These are phyloP conservation scores for Stereocaulon alpinum DNA, from an alignment of 495 filamentous ascomycete species.

Conservation along the genomic window DNA sequence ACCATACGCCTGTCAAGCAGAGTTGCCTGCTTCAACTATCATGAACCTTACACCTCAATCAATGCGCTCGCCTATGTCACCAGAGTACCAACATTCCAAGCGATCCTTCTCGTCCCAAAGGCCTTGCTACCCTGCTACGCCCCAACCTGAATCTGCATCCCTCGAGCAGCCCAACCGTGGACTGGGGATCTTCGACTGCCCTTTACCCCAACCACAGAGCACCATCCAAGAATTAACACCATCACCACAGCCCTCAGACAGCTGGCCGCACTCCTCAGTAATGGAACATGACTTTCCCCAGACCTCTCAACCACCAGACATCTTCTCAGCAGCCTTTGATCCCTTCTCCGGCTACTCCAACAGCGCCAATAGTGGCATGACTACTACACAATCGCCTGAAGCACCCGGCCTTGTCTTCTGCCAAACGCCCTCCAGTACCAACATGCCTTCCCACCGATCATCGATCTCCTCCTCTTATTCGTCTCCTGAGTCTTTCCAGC, in stretches of 20 bases:
- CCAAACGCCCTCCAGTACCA: slow-evolving; percentile 23
- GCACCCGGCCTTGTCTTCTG: slow-evolving; percentile 24
- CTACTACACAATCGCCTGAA: slow-evolving; percentile 20
- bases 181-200: slow-evolving; percentile 22
- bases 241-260: slow-evolving; percentile 23
- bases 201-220: slow-evolving; percentile 19
- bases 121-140: slow-evolving; percentile 20
- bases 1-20: neutral
- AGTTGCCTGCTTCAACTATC: neutral
- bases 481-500: slow-evolving; percentile 15
- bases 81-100: slow-evolving; percentile 21
- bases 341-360: slow-evolving; percentile 23
- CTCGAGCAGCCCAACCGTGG: slow-evolving; percentile 18
- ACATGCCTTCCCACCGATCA: slow-evolving; percentile 24
- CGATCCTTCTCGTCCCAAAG: slow-evolving; percentile 21
- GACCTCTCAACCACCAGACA: slow-evolving; percentile 22
- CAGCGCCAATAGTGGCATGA: slow-evolving; percentile 18
- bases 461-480: slow-evolving; percentile 25
- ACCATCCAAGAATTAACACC: slow-evolving; percentile 22
- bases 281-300: slow-evolving; percentile 25
- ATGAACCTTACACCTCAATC: slow-evolving; percentile 24
- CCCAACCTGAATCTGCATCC: slow-evolving; percentile 20
- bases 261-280: slow-evolving; percentile 23
- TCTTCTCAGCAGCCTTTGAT: slow-evolving; percentile 23
- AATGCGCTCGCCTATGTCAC: slow-evolving; percentile 23